Evolutionary conservation across 2,329 filamentous ascomycete species (phyloP).

Genomic region (Alternaria burnsii): DNA sequence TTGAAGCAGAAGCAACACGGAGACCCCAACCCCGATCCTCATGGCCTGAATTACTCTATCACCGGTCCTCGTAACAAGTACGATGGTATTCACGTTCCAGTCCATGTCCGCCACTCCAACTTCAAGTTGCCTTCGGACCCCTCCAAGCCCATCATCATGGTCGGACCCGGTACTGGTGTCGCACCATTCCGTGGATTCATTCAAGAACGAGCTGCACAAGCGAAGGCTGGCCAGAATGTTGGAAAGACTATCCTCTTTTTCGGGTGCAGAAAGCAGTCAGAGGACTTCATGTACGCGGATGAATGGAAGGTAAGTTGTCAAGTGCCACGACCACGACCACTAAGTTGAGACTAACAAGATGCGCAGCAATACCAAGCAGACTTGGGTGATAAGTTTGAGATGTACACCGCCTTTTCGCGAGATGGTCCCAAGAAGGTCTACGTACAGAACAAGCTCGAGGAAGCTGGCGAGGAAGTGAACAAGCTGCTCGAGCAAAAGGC

Average conservation of each 20-base stretch:
- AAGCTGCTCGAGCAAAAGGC: constrained; percentile 85
- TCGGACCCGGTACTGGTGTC: constrained; percentile 95
- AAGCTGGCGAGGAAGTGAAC: constrained; percentile 84
- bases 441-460: constrained; percentile 90
- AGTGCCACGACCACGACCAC: constrained; percentile 17
- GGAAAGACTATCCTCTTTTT: constrained; percentile 93
- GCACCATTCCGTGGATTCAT: constrained; percentile 96
- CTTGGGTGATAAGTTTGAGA: constrained; percentile 86
- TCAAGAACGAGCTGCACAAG: constrained; percentile 88
- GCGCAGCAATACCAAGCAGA: constrained; percentile 79
- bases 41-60: constrained; percentile 86
- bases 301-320: constrained; percentile 84
- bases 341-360: constrained; percentile 22
- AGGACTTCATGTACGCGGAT: constrained; percentile 90
- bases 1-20: constrained; percentile 97
- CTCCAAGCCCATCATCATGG: constrained; percentile 91
- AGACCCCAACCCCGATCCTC: constrained; percentile 80
- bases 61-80: constrained; percentile 95
- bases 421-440: constrained; percentile 90
- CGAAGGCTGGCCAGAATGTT: constrained; percentile 79
- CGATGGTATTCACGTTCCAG: constrained; percentile 91
- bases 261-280: constrained; percentile 84
- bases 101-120: constrained; percentile 97
- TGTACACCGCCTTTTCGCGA: constrained; percentile 95
- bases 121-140: constrained; percentile 98